Evolutionary conservation across 306 rosid genomes (phyloP).

Genomic region (Glycine soja): DNA sequence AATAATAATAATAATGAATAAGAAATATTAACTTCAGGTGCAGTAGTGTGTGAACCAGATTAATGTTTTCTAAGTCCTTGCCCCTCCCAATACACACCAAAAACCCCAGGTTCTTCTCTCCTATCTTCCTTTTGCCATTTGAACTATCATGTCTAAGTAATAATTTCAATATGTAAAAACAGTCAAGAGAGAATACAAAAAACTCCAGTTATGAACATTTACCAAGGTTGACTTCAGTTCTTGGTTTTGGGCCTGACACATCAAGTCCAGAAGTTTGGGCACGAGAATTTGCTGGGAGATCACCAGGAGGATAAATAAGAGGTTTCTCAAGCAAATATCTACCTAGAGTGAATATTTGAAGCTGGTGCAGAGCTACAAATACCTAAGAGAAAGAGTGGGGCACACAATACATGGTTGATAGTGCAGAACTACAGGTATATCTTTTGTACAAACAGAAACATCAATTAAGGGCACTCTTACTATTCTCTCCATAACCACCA

Average conservation of each 20-base stretch:
- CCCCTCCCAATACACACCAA: not conserved
- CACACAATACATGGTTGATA: too few species aligned
- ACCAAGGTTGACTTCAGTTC: slow-evolving; percentile 83
- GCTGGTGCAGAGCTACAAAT: slow-evolving; percentile 89
- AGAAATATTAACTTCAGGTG: too few species aligned
- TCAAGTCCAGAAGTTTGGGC: slow-evolving; percentile 73
- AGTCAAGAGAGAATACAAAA: slow-evolving; percentile 35
- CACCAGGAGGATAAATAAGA: slow-evolving; percentile 63
- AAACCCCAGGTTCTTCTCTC: not conserved
- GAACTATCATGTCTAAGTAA: not conserved
- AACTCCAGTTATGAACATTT: slow-evolving; percentile 48
- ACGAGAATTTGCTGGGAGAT: slow-evolving; percentile 56
- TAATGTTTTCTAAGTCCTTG: too few species aligned
- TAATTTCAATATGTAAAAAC: not conserved
- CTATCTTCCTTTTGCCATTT: slow-evolving; percentile 15
- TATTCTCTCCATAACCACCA: slow-evolving; percentile 17
- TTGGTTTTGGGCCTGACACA: slow-evolving; percentile 71
- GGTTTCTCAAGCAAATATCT: slow-evolving; percentile 82
- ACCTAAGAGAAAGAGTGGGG: slow-evolving; percentile 57
- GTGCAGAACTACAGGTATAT: too few species aligned
- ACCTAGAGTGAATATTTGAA: slow-evolving; percentile 81
- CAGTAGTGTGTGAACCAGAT: too few species aligned
- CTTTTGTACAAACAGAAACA: slow-evolving; percentile 55
- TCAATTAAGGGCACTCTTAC: slow-evolving; percentile 10
- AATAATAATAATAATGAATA: too few species aligned